Evolutionary conservation across 2,329 filamentous ascomycete genomes (phyloP).

Genomic region (Lomentospora prolificans): DNA sequence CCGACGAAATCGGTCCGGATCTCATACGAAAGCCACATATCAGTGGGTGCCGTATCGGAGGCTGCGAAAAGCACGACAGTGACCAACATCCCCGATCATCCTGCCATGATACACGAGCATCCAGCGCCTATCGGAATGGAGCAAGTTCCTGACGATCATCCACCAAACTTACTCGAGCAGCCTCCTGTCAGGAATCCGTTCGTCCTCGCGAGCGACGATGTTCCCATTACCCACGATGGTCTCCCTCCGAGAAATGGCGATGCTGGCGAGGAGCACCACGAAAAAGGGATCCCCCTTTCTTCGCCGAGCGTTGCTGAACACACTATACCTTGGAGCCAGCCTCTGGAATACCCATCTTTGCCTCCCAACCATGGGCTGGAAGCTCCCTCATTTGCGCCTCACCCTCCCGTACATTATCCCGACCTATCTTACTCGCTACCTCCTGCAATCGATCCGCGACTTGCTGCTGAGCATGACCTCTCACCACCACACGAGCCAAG

Average conservation of each 20-base stretch:
- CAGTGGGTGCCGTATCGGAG: background rate
- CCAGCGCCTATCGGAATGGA: background rate
- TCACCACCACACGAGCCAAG: background rate
- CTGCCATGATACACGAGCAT: background rate
- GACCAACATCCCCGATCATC: background rate
- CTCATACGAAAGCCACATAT: conserved; percentile 17
- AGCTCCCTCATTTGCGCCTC: background rate
- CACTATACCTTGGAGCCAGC: background rate
- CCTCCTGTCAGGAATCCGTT: background rate
- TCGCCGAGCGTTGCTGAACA: background rate
- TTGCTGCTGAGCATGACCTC: background rate
- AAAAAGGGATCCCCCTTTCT: background rate
- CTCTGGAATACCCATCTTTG: background rate
- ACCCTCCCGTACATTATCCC: background rate
- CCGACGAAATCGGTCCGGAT: conserved; percentile 19
- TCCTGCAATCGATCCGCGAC: background rate
- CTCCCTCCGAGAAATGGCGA: background rate
- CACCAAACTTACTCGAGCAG: background rate
- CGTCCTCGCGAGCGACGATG: background rate
- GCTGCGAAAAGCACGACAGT: background rate
- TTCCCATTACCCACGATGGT: background rate
- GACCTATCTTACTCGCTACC: background rate
- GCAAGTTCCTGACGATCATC: background rate
- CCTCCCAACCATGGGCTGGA: background rate
- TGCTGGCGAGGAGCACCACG: background rate